Evolutionary conservation across 495 filamentous ascomycete genomes (phyloP), one percentile per base, ranked within the genome.

Genomic region (Penicillium fimorum): DNA sequence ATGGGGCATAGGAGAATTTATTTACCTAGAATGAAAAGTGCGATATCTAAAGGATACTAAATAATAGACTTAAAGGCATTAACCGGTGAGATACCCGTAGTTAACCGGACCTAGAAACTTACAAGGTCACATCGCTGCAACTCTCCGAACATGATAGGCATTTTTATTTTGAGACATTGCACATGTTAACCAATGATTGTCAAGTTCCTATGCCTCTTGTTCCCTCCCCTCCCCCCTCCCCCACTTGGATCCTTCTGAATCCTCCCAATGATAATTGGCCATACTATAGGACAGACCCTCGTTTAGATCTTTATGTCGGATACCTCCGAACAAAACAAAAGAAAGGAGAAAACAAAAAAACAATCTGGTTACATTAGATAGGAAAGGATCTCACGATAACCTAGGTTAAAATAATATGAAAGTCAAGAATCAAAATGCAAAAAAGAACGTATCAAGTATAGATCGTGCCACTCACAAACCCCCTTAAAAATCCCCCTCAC

Each of bases 61-160:
- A 3, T 24, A 13, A n/a, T 22, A 45, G 12, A 27, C 24, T 30
- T 46, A 46, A 46, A 56, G 61, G 63, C 54, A 66, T 25, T 25
- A 58, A 50, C 44, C 55, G 56, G 59, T 49, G 53, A 62, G 46
- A 55, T 54, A 67, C 27, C 66, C 66, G 66, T 61, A 40, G 63
- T 66, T 68, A 68, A 47, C 63, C 66, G 66, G 61, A 48, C 46
- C 55, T 44, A 61, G 58, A 69, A 69, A 69, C 51, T 66, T 69
- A 64, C 66, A 64, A 55, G 58, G 63, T 67, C 54, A 58, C 66
- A 66, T 69, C 60, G 63, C 58, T 66, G 55, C 10, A 11, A 22
- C 49, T 29, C 41, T 42, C 50, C 35, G 58, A 53, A 54, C 46
- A 56, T 46, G 44, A 52, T 57, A 56, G 45, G 46, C 56, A 64